Evolutionary conservation across 768 basidiomycete genomes (phyloP).

Genomic region (Panaeolus cyanescens): DNA sequence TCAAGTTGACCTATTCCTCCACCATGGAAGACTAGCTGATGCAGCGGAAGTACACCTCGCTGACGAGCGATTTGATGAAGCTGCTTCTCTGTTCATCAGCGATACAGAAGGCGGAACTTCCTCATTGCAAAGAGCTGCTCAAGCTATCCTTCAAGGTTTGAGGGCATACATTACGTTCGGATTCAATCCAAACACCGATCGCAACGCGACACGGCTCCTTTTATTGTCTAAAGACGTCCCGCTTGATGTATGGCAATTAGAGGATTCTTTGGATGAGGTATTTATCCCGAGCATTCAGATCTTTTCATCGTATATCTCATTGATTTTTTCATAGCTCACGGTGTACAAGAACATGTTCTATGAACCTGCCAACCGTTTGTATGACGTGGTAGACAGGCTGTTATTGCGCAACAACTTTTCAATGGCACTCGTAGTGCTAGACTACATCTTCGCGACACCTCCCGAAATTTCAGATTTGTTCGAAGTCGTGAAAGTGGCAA

Average conservation of each 20-base stretch:
- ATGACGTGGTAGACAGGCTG: conserved; percentile 33
- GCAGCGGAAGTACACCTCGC: conserved; percentile 54
- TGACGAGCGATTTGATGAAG: conserved; percentile 48
- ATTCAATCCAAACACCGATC: conserved; percentile 14
- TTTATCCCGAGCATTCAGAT: background rate
- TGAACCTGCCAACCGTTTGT: conserved; percentile 26
- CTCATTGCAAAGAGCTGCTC: conserved; percentile 34
- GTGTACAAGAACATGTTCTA: conserved; percentile 18
- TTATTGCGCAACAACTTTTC: conserved; percentile 21
- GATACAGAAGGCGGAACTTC: conserved; percentile 24
- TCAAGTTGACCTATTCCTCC: conserved; percentile 44
- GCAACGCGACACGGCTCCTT: conserved; percentile 22
- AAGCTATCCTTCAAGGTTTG: conserved; percentile 42
- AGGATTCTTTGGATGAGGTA: conserved; percentile 16
- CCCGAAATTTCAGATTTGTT: conserved; percentile 23
- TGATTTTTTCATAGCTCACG: conserved; percentile 11
- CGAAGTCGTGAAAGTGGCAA: conserved; percentile 24
- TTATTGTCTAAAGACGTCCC: conserved; percentile 20
- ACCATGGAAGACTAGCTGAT: conserved; percentile 41
- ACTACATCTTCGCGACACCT: conserved; percentile 36
- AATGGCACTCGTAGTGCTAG: conserved; percentile 44
- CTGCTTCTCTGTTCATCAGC: conserved; percentile 45
- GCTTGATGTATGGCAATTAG: background rate
- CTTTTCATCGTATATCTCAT: background rate
- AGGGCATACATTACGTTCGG: conserved; percentile 51